A percentile compares a stretch with the other conserved stretches of the same genome.
Conservation (phyloP, 2,329 filamentous ascomycete species). For the Magnaporthiopsis poae region DNA sequence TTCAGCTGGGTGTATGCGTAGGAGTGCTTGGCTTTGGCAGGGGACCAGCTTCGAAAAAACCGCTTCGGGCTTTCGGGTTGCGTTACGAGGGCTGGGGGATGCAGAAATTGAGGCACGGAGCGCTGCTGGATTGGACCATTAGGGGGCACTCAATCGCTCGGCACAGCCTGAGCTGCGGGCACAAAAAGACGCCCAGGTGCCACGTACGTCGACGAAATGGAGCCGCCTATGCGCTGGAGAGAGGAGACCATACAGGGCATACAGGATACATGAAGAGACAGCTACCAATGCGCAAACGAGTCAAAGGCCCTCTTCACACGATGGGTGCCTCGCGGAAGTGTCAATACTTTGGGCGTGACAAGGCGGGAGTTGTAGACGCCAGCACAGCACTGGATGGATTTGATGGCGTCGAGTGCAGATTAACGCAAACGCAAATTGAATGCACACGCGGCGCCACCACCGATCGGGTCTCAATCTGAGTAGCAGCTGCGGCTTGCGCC, state of each 20-base stretch:
- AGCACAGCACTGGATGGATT: neutral
- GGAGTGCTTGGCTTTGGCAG: neutral
- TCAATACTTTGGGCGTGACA: neutral
- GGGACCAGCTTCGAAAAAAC: neutral
- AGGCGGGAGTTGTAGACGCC: neutral
- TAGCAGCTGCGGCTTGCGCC: neutral
- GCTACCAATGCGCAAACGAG: neutral
- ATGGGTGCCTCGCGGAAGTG: neutral
- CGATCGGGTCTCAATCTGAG: neutral
- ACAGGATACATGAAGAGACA: no score
- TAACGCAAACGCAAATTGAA: neutral
- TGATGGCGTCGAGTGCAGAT: neutral
- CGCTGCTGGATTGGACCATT: neutral
- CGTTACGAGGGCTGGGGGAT: neutral
- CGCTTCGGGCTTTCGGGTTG: neutral
- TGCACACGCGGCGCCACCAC: neutral
- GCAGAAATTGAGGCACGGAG: neutral
- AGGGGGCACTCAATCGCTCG: neutral
- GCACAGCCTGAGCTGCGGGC: neutral
- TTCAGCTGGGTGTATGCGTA: neutral
- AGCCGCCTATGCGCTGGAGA: neutral
- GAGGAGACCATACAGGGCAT: neutral
- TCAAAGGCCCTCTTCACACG: neutral
- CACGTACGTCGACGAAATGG: neutral
- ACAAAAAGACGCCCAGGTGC: neutral